These are phyloP conservation scores for Candida tammaniensis DNA, from an alignment of 805 yeast genomes.

Conservation along the genomic window DNA sequence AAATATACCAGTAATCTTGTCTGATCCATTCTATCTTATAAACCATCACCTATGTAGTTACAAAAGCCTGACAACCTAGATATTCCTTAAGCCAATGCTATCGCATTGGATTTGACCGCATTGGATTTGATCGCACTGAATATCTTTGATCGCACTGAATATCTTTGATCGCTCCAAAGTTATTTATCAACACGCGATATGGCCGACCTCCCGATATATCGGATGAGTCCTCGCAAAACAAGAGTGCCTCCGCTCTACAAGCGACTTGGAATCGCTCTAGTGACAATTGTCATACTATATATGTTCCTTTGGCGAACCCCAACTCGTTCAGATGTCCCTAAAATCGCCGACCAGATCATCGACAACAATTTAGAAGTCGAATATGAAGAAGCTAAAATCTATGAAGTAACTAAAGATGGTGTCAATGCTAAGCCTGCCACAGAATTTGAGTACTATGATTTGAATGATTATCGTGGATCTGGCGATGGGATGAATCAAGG, in stretches of 20 bases:
- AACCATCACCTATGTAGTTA: no score
- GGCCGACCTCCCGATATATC: constrained; percentile 11
- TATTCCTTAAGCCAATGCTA: no score
- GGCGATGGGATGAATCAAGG: constrained; percentile 47
- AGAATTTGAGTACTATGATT: constrained; percentile 57
- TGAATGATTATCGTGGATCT: constrained; percentile 54
- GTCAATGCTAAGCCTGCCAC: constrained; percentile 10
- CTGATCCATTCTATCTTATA: no score
- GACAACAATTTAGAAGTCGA: constrained; percentile 13
- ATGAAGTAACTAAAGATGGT: constrained; percentile 19
- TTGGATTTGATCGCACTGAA: no score
- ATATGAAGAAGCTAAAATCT: constrained; percentile 11
- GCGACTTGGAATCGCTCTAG: constrained; percentile 3
- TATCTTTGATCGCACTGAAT: no score
- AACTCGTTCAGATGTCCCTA: no score
- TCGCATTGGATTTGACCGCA: no score
- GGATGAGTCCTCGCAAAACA: constrained; percentile 8
- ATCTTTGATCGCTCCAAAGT: no score
- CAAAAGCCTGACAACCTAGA: no score
- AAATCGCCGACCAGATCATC: constrained; percentile 13
- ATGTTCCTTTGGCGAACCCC: constrained; percentile 1
- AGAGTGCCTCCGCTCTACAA: constrained; percentile 6
- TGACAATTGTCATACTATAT: constrained; percentile 1
- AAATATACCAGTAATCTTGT: no score
- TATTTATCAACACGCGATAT: no score